Conservation (phyloP, 768 basidiomycete species). For the Suillus weaverae region DNA sequence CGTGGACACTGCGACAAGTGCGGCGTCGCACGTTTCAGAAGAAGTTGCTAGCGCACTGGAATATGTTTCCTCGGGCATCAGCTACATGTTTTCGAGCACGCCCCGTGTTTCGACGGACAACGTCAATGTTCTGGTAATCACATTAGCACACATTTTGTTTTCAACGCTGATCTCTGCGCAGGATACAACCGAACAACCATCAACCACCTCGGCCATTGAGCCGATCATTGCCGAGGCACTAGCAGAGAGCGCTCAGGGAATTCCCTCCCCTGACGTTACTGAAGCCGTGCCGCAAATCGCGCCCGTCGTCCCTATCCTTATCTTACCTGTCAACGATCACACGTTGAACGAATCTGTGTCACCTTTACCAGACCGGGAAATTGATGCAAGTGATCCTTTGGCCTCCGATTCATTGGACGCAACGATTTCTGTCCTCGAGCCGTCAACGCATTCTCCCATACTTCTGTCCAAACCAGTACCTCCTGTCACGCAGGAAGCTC, state of each 20-base stretch:
- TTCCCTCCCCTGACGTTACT: slow-evolving; percentile 7
- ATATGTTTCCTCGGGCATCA: neutral
- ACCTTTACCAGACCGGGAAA: slow-evolving; percentile 5
- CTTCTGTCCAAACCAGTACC: slow-evolving; percentile 5
- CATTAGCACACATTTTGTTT: too few species aligned
- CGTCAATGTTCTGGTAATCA: neutral
- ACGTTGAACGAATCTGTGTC: slow-evolving; percentile 26
- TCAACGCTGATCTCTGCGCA: neutral
- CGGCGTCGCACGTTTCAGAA: neutral
- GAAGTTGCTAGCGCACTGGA: neutral
- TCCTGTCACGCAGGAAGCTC: neutral
- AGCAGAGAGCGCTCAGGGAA: slow-evolving; percentile 4
- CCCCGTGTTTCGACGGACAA: neutral
- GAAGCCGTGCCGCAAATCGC: slow-evolving; percentile 21
- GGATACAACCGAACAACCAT: neutral
- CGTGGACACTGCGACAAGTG: neutral
- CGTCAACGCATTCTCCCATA: slow-evolving; percentile 24
- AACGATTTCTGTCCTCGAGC: neutral
- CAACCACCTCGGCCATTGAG: slow-evolving; percentile 20
- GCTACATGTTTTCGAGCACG: neutral
- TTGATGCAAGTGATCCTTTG: neutral
- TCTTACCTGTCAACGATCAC: slow-evolving; percentile 45
- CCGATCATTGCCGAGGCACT: slow-evolving; percentile 10
- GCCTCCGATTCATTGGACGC: slow-evolving; percentile 5
- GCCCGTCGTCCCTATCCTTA: slow-evolving; percentile 37